Percentiles rank a stretch among this genome's conserved stretches.
Conservation (phyloP, 108 stramenopile species). For the Bacterosira constricta region DNA sequence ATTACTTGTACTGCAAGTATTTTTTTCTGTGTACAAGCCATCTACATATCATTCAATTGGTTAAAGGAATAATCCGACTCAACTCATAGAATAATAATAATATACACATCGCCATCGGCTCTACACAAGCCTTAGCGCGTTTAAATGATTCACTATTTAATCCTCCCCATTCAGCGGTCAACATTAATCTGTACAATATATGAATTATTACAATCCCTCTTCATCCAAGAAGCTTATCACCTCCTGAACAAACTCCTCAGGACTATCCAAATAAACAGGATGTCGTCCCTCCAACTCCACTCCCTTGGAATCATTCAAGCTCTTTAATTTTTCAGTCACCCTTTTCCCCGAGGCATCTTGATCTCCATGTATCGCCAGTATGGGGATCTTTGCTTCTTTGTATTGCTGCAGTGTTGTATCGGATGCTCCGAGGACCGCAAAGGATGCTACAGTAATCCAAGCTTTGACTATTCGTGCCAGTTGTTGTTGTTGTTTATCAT, state of each 20-base stretch:
- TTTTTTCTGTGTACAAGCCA: too few species aligned
- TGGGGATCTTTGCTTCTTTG: constrained; percentile 10
- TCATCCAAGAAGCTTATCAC: constrained; percentile 53
- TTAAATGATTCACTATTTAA: too few species aligned
- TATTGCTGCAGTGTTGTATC: constrained; percentile 10
- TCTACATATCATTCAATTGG: too few species aligned
- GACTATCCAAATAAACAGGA: constrained; percentile 78
- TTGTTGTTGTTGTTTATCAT: background rate
- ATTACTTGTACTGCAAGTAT: too few species aligned
- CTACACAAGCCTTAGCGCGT: too few species aligned
- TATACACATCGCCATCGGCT: too few species aligned
- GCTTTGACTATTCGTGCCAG: constrained; percentile 33
- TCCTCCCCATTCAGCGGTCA: too few species aligned
- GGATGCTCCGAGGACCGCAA: constrained; percentile 34
- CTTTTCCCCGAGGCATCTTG: constrained; percentile 55
- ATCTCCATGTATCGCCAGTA: constrained; percentile 73
- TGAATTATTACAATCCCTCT: constrained; percentile 24
- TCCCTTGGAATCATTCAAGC: constrained; percentile 41
- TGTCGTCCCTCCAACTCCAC: constrained; percentile 72
- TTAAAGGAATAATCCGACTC: too few species aligned
- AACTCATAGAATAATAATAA: too few species aligned
- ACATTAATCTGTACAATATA: too few species aligned
- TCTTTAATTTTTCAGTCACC: constrained; percentile 45
- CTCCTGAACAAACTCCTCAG: constrained; percentile 60
- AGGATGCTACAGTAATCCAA: constrained; percentile 81